Evolutionary conservation across 148 eudicot species (phyloP).

Genomic region (Diospyros kaki): DNA sequence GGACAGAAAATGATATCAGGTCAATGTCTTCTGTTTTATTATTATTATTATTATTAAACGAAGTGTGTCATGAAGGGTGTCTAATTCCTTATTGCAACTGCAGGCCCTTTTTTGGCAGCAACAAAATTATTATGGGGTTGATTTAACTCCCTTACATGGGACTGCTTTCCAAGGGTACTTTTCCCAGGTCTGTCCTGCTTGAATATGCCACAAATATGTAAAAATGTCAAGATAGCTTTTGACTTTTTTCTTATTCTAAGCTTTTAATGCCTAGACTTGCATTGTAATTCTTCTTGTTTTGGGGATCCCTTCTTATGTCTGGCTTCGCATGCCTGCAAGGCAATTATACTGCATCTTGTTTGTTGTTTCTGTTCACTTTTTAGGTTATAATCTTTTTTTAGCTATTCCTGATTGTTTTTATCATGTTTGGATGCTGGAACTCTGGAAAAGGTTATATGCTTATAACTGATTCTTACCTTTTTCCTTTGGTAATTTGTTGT

Average conservation of each 20-base stretch:
- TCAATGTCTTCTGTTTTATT: background rate
- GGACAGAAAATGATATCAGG: background rate
- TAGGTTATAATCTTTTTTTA: too few species aligned
- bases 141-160: conserved; percentile 76
- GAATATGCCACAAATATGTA: background rate
- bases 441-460: background rate
- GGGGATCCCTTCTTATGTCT: too few species aligned
- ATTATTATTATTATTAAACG: background rate
- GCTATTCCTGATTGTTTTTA: background rate
- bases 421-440: background rate
- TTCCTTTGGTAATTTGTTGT: background rate
- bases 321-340: too few species aligned
- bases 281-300: background rate
- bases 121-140: conserved; percentile 94
- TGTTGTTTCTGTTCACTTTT: background rate
- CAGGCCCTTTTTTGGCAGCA: conserved; percentile 99
- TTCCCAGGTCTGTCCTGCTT: conserved; percentile 57
- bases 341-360: background rate
- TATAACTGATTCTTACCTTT: background rate
- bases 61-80: background rate
- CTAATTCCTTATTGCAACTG: conserved; percentile 13
- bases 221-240: background rate
- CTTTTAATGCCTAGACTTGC: conserved; percentile 1
- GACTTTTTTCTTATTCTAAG: background rate
- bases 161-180: conserved; percentile 91